Evolutionary conservation across 306 rosid genomes (phyloP).

Genomic region (Ormosia semicastrata): DNA sequence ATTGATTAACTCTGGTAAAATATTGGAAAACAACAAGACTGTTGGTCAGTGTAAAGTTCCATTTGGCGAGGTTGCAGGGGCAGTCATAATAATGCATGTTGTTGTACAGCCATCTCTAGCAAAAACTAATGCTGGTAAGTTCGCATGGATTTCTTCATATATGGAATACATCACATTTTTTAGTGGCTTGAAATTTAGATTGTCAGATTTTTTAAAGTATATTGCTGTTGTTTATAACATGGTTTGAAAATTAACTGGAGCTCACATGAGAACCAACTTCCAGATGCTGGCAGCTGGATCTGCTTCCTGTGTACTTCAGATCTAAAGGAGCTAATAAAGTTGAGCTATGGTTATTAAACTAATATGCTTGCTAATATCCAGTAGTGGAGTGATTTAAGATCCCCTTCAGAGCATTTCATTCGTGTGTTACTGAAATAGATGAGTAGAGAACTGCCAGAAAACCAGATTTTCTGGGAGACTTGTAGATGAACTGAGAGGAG

Average conservation of each 20-base stretch:
- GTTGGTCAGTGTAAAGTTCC: conserved; percentile 67
- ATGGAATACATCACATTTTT: background rate
- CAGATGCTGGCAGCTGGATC: background rate
- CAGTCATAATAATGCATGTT: conserved; percentile 52
- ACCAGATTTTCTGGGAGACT: background rate
- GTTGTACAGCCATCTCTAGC: conserved; percentile 57
- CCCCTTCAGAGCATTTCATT: background rate
- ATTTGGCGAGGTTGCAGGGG: conserved; percentile 49
- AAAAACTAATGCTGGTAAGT: conserved; percentile 53
- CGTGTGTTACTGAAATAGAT: background rate
- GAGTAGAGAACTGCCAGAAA: background rate
- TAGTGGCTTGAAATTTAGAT: background rate
- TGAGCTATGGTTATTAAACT: background rate
- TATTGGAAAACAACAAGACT: conserved; percentile 72
- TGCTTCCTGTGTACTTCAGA: background rate
- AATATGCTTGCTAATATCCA: background rate
- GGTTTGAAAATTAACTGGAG: background rate
- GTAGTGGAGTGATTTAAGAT: background rate
- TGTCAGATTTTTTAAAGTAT: background rate
- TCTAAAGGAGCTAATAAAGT: background rate
- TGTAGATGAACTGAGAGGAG: background rate
- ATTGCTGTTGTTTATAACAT: background rate
- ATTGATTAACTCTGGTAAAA: conserved; percentile 59
- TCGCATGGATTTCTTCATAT: background rate
- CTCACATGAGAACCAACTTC: background rate